Evolutionary conservation across 129 eudicot species (phyloP).

Genomic region (Flaveria linearis): DNA sequence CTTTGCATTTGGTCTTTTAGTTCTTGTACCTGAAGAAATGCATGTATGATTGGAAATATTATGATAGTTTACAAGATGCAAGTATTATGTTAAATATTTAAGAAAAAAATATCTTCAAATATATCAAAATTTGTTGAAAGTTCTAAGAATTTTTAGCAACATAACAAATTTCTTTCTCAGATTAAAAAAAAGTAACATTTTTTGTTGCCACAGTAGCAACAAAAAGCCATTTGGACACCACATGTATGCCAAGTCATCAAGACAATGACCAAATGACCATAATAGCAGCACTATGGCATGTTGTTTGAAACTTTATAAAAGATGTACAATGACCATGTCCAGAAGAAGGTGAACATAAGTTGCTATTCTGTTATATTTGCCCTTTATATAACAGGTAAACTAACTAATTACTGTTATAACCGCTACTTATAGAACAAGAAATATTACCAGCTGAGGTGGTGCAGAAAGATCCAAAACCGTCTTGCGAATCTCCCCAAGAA

Average conservation of each 20-base stretch:
- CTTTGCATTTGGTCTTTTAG: constrained; percentile 70
- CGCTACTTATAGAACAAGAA: neutral
- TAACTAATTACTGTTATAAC: neutral
- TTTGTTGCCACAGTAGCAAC: neutral
- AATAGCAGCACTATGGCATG: neutral
- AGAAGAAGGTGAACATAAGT: neutral
- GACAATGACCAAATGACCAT: neutral
- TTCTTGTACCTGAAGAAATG: constrained; percentile 67
- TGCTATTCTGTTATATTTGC: constrained; percentile 10
- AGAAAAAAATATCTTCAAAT: neutral
- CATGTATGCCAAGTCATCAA: neutral
- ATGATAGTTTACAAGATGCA: neutral
- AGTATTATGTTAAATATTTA: neutral
- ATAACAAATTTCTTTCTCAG: neutral
- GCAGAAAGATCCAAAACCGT: constrained; percentile 81
- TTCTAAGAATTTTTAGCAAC: neutral
- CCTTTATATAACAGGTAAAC: constrained; percentile 14
- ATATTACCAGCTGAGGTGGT: constrained; percentile 83
- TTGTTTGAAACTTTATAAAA: neutral
- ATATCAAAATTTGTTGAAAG: neutral
- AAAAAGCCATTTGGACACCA: neutral
- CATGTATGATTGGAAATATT: neutral
- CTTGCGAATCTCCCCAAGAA: constrained; percentile 80
- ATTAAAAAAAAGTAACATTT: neutral
- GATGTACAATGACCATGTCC: neutral